phyloP scores from a whole-genome alignment of 768 basidiomycete genomes.

The Podaxis sp. region DNA sequence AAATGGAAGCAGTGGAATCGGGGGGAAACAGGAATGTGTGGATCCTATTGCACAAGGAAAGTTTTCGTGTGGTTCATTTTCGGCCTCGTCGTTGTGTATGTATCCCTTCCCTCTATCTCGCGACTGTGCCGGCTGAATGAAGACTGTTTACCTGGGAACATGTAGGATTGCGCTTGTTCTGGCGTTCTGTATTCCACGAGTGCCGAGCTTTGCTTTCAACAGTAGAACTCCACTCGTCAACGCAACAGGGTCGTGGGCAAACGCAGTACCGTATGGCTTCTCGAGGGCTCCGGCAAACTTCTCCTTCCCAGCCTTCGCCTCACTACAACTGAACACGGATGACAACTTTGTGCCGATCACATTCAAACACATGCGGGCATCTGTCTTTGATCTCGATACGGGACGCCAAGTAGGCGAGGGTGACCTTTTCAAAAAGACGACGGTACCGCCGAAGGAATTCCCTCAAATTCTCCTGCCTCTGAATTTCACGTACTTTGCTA shows the following conservation, averaged over 20 bases:
- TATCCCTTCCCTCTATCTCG: background rate
- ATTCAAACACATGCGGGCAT: constrained; percentile 64
- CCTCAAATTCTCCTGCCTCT: constrained; percentile 71
- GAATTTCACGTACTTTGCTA: constrained; percentile 79
- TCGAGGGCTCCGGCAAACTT: constrained; percentile 84
- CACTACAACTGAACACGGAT: constrained; percentile 74
- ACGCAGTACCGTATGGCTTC: constrained; percentile 60
- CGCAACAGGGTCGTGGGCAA: constrained; percentile 59
- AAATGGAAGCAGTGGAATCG: constrained; percentile 78
- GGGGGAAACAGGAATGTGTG: constrained; percentile 78
- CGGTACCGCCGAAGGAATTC: constrained; percentile 64
- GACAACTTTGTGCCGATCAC: constrained; percentile 76
- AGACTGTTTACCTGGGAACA: background rate
- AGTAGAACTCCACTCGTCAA: constrained; percentile 49
- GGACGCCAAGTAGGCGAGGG: constrained; percentile 66
- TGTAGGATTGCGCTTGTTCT: constrained; percentile 65
- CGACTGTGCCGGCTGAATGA: background rate
- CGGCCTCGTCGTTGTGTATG: constrained; percentile 51
- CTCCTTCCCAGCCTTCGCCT: constrained; percentile 76
- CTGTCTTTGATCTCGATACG: constrained; percentile 70
- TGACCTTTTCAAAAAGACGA: constrained; percentile 46
- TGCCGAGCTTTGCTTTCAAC: constrained; percentile 70
- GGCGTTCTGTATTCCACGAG: constrained; percentile 81
- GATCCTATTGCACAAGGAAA: constrained; percentile 72
- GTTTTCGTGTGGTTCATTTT: constrained; percentile 70